These are phyloP conservation scores for Ceratocystis diversiconidia DNA, from an alignment of 2,329 filamentous ascomycete genomes.

Conservation along the genomic window DNA sequence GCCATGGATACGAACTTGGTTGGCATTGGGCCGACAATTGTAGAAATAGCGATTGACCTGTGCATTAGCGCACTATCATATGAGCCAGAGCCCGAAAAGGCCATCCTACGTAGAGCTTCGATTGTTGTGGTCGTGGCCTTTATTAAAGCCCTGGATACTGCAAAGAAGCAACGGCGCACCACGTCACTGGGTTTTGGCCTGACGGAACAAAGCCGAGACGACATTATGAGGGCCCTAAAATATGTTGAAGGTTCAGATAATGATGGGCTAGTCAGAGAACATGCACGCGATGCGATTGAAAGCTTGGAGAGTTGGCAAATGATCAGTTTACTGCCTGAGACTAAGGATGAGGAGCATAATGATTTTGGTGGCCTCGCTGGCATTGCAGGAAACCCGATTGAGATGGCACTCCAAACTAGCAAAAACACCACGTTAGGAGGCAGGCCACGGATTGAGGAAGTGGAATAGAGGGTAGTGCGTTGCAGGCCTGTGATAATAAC, in stretches of 20 bases:
- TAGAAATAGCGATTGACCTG: conserved; percentile 46
- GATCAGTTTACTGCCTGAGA: conserved; percentile 33
- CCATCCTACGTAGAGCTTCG: conserved; percentile 52
- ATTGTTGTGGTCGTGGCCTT: conserved; percentile 49
- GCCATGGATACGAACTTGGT: conserved; percentile 46
- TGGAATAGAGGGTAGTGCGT: conserved; percentile 34
- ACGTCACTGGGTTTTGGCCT: conserved; percentile 37
- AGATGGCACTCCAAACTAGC: conserved; percentile 20
- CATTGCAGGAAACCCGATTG: conserved; percentile 20
- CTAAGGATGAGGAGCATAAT: conserved; percentile 26
- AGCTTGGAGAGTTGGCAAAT: conserved; percentile 49
- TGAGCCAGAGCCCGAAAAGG: conserved; percentile 45
- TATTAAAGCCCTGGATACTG: conserved; percentile 43
- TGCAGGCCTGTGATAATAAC: background rate
- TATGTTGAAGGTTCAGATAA: conserved; percentile 53
- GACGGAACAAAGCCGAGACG: conserved; percentile 40
- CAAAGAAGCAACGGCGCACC: conserved; percentile 32
- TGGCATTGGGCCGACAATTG: conserved; percentile 38
- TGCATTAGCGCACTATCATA: conserved; percentile 47
- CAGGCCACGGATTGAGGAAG: conserved; percentile 42
- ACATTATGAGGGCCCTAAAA: conserved; percentile 46
- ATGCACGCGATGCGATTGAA: conserved; percentile 53
- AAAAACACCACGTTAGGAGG: background rate
- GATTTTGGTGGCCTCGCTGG: conserved; percentile 23
- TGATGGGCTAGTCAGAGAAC: conserved; percentile 53